Evolutionary conservation across 495 filamentous ascomycete species (phyloP).

Genomic region (Tuber umbilicatum): DNA sequence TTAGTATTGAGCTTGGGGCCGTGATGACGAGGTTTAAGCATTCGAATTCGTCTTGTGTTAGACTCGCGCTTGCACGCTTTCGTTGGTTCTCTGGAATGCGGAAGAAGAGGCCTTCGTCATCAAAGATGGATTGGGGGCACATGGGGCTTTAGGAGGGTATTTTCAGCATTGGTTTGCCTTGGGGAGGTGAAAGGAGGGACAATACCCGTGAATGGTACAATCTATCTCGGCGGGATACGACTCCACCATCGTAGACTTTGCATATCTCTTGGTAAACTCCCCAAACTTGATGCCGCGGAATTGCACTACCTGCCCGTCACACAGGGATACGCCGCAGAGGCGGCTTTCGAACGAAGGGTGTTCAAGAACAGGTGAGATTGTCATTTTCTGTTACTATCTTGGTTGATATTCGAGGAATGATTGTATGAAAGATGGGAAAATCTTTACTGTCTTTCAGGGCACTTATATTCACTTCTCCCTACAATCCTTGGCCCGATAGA

Average conservation of each 20-base stretch:
- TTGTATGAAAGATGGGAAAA: not conserved
- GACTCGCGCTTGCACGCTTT: not conserved
- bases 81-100: not conserved
- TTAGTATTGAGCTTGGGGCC: not conserved
- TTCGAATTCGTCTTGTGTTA: not conserved
- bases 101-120: not conserved
- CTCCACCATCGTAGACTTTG: not conserved
- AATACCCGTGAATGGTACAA: not conserved
- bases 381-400: not conserved
- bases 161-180: not conserved
- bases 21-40: not conserved
- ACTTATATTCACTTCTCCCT: not conserved
- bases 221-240: not conserved
- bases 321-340: not conserved
- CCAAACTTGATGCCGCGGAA: not conserved
- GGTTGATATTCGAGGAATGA: not conserved
- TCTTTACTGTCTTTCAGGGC: not conserved
- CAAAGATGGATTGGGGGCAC: not conserved
- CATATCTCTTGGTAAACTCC: not conserved
- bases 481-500: not conserved
- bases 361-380: not conserved
- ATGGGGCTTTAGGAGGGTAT: not conserved
- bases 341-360: not conserved
- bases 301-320: not conserved
- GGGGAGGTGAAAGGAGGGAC: not conserved